Evolutionary conservation across 495 filamentous ascomycete genomes (phyloP), one percentile per base, ranked within the genome.

Genomic region (Pseudotulostoma volvatum): DNA sequence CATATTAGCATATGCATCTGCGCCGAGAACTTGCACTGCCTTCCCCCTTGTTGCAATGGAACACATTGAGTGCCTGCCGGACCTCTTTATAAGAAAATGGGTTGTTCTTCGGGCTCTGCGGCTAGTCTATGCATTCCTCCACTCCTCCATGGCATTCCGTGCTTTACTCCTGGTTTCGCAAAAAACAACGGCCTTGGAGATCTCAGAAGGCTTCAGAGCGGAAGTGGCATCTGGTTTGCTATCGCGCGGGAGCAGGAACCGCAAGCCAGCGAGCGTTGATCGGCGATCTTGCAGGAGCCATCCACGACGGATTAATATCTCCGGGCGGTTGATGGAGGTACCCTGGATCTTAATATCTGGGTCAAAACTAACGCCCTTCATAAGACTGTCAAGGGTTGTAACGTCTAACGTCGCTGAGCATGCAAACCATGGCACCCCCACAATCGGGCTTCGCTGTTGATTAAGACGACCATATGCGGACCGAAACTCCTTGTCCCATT

Each of bases 401-500:
- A 16, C 4, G 18, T 17, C 34, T n/a, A 36, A 16, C 11, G 34
- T 36, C 18, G 34, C 34, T 14, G 34, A 36, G 34, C 34, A 36
- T 11, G 34, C 34, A 9, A 36, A 36, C 34, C 34, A 36, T 18
- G 34, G 34, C 9, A 36, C 19, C 11, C 19, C 11, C 15, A 11
- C 34, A n/a, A 36, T 15, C 18, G 18, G 16, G 16, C 16, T 36
- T 11, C 34, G 34, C 19, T 15, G 34, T 36, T 17, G 4, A 9
- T 16, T 16, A 13, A 36, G n/a, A 9, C 19, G 34, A 4, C n/a
- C 34, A 36, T 36, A 36, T 36, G 14, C 15, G 11, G 11, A 9
- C 9, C 36, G 36, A 23, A 38, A 38, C 19, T 18, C 20, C 15
- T n/a, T 20, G 7, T 20, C 36, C 18, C 36, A 38, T 21, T 38